These are phyloP conservation scores for Paracoccidioides lutzii DNA, from an alignment of 2,329 filamentous ascomycete species.

Conservation along the genomic window DNA sequence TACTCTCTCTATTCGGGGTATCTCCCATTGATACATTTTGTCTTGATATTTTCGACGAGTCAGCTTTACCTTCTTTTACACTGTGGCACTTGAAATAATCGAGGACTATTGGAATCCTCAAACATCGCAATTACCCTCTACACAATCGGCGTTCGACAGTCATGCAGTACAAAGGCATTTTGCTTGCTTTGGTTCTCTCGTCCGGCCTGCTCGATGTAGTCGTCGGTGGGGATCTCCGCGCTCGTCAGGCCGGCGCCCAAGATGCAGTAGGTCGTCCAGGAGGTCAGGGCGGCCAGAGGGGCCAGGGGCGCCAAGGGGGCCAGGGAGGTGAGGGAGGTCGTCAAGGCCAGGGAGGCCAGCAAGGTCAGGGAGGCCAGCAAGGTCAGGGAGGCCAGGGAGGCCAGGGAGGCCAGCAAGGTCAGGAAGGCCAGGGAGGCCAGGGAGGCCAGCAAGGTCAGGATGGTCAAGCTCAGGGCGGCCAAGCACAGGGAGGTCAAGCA, in stretches of 20 bases:
- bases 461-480: constrained; percentile 4
- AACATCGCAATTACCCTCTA: neutral
- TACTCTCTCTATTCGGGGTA: constrained; percentile 1
- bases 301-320: neutral
- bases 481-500: neutral
- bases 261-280: neutral
- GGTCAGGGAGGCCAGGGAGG: constrained; percentile 5
- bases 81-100: neutral
- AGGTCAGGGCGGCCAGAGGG: neutral
- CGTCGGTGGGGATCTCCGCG: neutral
- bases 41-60: neutral
- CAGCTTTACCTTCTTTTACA: neutral
- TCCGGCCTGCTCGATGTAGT: constrained; percentile 3
- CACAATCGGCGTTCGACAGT: neutral
- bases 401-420: neutral
- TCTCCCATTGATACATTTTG: neutral
- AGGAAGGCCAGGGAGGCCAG: neutral
- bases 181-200: constrained; percentile 5
- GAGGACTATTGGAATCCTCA: neutral
- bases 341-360: too few relatives aligned
- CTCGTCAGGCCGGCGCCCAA: neutral
- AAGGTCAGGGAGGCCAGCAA: neutral
- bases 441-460: neutral
- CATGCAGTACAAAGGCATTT: constrained; percentile 5
- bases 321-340: neutral